phyloP scores from a whole-genome alignment of 352 stramenopile genomes.

The Phytophthora colocasiae region DNA sequence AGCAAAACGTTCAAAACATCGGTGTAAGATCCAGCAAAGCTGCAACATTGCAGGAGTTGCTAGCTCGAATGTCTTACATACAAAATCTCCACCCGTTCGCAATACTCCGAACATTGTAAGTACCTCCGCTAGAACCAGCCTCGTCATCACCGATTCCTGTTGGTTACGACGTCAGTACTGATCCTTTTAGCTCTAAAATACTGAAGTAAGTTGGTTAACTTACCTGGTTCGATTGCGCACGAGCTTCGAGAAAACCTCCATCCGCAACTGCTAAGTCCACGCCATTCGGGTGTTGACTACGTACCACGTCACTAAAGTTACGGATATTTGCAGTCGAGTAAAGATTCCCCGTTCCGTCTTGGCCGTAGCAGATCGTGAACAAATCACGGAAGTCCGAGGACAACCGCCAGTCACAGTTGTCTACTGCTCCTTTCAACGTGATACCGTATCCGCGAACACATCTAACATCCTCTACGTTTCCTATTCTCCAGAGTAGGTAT shows the following conservation, averaged over 20 bases:
- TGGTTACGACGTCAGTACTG: not conserved
- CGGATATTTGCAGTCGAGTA: slow-evolving; percentile 68
- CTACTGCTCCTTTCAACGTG: slow-evolving; percentile 52
- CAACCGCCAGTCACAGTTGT: slow-evolving; percentile 61
- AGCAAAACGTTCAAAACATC: slow-evolving; percentile 64
- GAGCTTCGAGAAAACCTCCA: slow-evolving; percentile 75
- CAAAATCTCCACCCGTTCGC: slow-evolving; percentile 55
- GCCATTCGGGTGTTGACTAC: slow-evolving; percentile 32
- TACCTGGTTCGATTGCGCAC: slow-evolving; percentile 70
- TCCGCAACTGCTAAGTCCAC: slow-evolving; percentile 74
- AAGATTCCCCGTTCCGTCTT: slow-evolving; percentile 76
- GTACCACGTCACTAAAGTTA: slow-evolving; percentile 56
- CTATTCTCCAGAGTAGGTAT: slow-evolving; percentile 70
- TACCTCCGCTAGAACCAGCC: slow-evolving; percentile 64
- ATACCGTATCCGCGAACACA: slow-evolving; percentile 65
- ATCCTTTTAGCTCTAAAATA: no score
- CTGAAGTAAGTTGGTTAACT: not conserved
- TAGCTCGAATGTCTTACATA: slow-evolving; percentile 87
- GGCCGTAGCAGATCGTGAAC: slow-evolving; percentile 68
- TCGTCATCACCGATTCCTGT: slow-evolving; percentile 72
- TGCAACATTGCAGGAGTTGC: slow-evolving; percentile 63
- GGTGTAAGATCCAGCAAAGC: slow-evolving; percentile 70
- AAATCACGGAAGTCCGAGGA: slow-evolving; percentile 5
- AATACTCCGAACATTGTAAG: slow-evolving; percentile 70
- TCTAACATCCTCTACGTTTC: not conserved